A percentile compares a stretch with the other conserved stretches of the same genome.
Conservation (phyloP, 495 filamentous ascomycete species). For the Penicillium verhagenii region DNA sequence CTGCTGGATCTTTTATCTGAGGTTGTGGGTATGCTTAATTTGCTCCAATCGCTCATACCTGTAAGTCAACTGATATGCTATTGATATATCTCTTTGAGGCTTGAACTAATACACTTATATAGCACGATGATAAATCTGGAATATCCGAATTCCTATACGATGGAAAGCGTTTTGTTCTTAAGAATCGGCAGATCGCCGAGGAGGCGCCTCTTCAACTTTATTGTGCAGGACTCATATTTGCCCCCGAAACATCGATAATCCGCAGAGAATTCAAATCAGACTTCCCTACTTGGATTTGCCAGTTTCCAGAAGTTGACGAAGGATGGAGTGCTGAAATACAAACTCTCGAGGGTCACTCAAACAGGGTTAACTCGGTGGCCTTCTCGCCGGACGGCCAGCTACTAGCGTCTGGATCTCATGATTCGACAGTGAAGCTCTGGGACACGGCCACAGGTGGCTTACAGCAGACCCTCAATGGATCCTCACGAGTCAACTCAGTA, state of each 20-base stretch:
- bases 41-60: background rate
- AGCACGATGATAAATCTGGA: slow-evolving; percentile 16
- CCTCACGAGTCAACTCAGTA: background rate
- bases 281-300: slow-evolving; percentile 9
- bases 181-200: slow-evolving; percentile 29
- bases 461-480: slow-evolving; percentile 17
- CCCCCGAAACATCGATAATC: slow-evolving; percentile 28
- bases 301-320: slow-evolving; percentile 14
- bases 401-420: slow-evolving; percentile 1
- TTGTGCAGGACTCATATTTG: slow-evolving; percentile 32
- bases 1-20: slow-evolving; percentile 24
- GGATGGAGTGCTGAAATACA: slow-evolving; percentile 2
- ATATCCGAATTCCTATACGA: slow-evolving; percentile 1
- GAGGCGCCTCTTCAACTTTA: slow-evolving; percentile 20
- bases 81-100: background rate
- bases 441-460: slow-evolving; percentile 23
- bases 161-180: slow-evolving; percentile 29
- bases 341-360: background rate
- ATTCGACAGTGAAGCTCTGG: slow-evolving; percentile 36
- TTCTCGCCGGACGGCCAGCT: background rate
- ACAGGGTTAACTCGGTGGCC: background rate
- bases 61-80: slow-evolving; percentile 1
- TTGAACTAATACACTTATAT: background rate
- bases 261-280: slow-evolving; percentile 12
- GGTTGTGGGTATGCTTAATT: slow-evolving; percentile 2